Percentiles rank a stretch among this genome's conserved stretches.
Evolutionary conservation across 2,329 filamentous ascomycete species (phyloP).

Genomic region (Paecilomyces variotii): DNA sequence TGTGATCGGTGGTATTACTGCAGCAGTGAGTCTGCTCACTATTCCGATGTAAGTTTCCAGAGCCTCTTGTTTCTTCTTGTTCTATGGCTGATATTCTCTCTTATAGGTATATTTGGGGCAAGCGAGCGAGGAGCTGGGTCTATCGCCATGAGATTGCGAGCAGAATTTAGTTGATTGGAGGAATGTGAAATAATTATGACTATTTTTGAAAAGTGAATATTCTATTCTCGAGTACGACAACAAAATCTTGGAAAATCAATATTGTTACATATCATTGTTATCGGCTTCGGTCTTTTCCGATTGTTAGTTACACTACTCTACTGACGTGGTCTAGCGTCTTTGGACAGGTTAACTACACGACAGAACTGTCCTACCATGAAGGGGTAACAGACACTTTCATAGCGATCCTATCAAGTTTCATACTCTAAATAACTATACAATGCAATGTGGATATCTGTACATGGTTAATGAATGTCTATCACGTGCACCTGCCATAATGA

Average conservation of each 20-base stretch:
- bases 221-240: too few relatives aligned
- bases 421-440: too few relatives aligned
- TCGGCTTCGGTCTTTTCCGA: too few relatives aligned
- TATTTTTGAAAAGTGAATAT: background rate
- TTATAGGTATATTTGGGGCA: background rate
- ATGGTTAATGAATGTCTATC: too few relatives aligned
- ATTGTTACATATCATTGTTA: background rate
- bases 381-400: too few relatives aligned
- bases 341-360: too few relatives aligned
- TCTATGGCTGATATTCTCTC: background rate
- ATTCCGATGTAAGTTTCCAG: slow-evolving; percentile 22
- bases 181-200: background rate
- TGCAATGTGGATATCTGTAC: too few relatives aligned
- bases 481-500: too few relatives aligned
- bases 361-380: too few relatives aligned
- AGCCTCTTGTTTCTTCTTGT: background rate
- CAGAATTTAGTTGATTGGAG: background rate
- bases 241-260: background rate
- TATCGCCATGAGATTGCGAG: background rate
- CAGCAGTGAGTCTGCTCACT: slow-evolving; percentile 21
- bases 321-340: too few relatives aligned
- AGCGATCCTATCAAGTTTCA: too few relatives aligned
- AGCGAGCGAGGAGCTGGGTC: background rate
- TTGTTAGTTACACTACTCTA: too few relatives aligned
- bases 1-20: slow-evolving; percentile 29